Percentiles rank a stretch among this genome's conserved stretches.
phyloP scores from a whole-genome alignment of 225 moss, liverwort and hornwort genomes.

The Pleurozium schreberi region DNA sequence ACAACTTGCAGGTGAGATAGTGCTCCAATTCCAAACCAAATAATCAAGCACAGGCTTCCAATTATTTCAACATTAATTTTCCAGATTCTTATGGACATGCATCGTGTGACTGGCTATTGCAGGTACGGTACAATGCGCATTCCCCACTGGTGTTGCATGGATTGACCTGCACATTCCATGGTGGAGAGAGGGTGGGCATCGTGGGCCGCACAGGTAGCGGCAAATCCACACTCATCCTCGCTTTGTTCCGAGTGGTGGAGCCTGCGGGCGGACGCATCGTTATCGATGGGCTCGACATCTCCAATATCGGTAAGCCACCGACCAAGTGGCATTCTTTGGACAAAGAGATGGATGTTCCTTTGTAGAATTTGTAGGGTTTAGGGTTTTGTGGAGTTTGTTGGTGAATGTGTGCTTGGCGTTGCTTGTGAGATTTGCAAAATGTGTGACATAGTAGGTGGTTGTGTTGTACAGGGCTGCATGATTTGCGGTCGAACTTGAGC shows the following conservation, averaged over 20 bases:
- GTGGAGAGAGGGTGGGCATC: constrained; percentile 2
- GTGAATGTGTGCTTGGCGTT: not conserved
- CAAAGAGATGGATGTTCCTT: not conserved
- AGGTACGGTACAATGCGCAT: not conserved
- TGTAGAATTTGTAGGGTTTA: not conserved
- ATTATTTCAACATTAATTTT: not conserved
- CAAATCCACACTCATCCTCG: constrained; percentile 58
- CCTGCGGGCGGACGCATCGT: constrained; percentile 47
- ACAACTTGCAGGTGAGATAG: not conserved
- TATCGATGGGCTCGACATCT: constrained; percentile 64
- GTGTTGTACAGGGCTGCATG: constrained; percentile 36
- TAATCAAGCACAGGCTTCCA: not conserved
- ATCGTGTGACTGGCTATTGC: not conserved
- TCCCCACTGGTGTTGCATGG: constrained; percentile 4
- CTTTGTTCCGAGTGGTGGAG: constrained; percentile 67
- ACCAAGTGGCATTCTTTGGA: not conserved
- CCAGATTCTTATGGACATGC: not conserved
- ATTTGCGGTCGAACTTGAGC: constrained; percentile 47
- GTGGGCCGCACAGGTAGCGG: constrained; percentile 28
- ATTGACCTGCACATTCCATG: not conserved
- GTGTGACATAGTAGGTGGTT: not conserved
- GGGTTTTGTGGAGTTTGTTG: not conserved
- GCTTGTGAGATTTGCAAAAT: not conserved
- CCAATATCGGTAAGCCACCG: constrained; percentile 7
- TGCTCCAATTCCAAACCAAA: not conserved